Evolutionary conservation across 179 eudicot genomes (phyloP), one percentile per base, ranked within the genome.

Genomic region (Corrigiola litoralis): DNA sequence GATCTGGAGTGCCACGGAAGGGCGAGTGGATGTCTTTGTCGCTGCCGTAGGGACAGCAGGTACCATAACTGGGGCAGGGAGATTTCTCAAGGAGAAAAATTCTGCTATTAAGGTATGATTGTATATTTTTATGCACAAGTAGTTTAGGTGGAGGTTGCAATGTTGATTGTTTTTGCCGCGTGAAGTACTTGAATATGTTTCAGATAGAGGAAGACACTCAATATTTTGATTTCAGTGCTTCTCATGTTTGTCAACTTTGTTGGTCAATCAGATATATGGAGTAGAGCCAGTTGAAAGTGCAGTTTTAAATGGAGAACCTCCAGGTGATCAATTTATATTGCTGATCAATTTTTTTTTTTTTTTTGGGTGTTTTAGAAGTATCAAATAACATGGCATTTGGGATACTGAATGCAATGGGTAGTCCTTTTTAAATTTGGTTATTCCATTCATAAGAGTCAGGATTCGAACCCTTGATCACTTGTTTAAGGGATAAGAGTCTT

Each of bases 11-110:
- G 84, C 73, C 45, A 74, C 90, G 0, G 77, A 71, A 45, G 95
- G 95, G 52, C 77, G 87, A 77, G 74, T 92, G 42, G 96, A 89
- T 70, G 87, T 81, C 29, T 67, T 92, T 71, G 90, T 92, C 58
- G 67, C 85, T 59, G 95, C 95, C 48, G 80, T 89, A 52, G 98
- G 98, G 31, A 92, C 96, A 10, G 98, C 85, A 11, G 98, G 98
- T 31, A 89, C 98, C 13, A 46, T 92, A 38, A 78, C 89, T 53
- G 98, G 98, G 29, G 67, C 82, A 8, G 97, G 92, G 28, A 84
- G 66, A 64, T 90, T 69, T 59, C 84, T 90, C 27, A 90, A 82
- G 76, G 95, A 89, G 84, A 78, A 82, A 72, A 92, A 89, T 56
- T 76, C 92, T 63, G 78, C 80, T 21, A 75, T 92, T 21, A 87